Evolutionary conservation across 495 filamentous ascomycete species (phyloP), one percentile per base, ranked within the genome.

Genomic region (Aspergillus cristatus): DNA sequence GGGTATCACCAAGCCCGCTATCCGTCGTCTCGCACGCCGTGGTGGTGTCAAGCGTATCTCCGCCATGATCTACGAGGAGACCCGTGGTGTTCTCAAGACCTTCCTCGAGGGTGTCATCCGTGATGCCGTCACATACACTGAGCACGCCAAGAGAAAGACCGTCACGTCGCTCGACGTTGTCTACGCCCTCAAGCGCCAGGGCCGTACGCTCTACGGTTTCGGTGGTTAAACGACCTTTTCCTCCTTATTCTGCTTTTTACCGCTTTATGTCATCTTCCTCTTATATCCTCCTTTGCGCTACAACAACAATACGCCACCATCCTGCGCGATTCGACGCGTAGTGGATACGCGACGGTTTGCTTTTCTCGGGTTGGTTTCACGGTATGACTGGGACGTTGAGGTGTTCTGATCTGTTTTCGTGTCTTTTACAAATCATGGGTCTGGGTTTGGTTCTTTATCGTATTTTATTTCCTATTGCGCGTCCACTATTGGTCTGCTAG

Each of bases 21-120:
- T 99, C 75, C 87, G 91, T 65, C 93, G 91, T 93, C 91, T 99
- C 67, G 91, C 91, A 42, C 88, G 89, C 67, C 88, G 89, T 86
- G 89, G 89, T 72, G 89, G 89, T 87, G 89, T 96, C 75, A 96
- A 99, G 86, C 91, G 93, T 96, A 99, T 99, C 74, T 97, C 93
- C 60, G 55, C 67, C 67, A 76, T 84, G 75, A 90, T 99, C 82
- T 99, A 99, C 79, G 93, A 99, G 67, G 93, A 99, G 80, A 99
- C 93, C 54, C 93, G 93, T 63, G 88, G 91, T 81, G 93, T 99
- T 56, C 84, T 99, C 57, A 99, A 99, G 86, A 93, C 91, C 72
- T 99, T 99, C 88, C 88, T 99, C 57, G 93, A 99, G 75, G 88
- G 90, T 75, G 93, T 99, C 74, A 99, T 99, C 68, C 88, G 87